Evolutionary conservation across 192 early-diverging fungal species (phyloP).

Genomic region (Glomus cerebriforme): DNA sequence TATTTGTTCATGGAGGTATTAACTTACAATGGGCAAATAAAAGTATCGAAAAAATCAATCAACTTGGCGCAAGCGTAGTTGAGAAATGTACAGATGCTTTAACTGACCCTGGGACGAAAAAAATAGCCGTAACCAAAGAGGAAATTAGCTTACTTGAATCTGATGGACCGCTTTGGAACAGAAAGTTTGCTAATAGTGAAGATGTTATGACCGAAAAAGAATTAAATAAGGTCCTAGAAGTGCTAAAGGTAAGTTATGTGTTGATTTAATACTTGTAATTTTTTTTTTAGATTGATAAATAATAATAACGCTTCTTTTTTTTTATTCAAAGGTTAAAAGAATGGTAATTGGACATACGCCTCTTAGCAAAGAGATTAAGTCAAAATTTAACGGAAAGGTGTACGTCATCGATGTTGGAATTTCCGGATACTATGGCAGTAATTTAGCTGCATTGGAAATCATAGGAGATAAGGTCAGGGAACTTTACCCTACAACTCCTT

Average conservation of each 20-base stretch:
- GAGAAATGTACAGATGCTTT: not conserved
- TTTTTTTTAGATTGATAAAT: not conserved
- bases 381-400: slow-evolving; percentile 61
- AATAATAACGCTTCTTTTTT: not conserved
- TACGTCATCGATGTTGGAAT: slow-evolving; percentile 77
- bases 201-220: not conserved
- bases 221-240: not conserved
- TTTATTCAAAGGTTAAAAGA: slow-evolving; percentile 53
- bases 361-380: slow-evolving; percentile 53
- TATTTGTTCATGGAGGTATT: slow-evolving; percentile 19
- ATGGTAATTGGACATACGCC: slow-evolving; percentile 75
- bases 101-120: not conserved
- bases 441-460: slow-evolving; percentile 74
- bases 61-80: not conserved
- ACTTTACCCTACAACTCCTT: not conserved
- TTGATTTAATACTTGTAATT: not conserved
- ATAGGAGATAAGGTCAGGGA: slow-evolving; percentile 48
- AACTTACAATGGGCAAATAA: not conserved
- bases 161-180: slow-evolving; percentile 5
- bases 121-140: not conserved
- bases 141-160: not conserved
- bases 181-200: not conserved
- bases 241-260: not conserved
- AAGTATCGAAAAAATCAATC: not conserved
- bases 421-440: slow-evolving; percentile 64